Percentiles rank a stretch among this genome's conserved stretches.
Conservation (phyloP, 306 rosid species). For the Sophora flavescens region DNA sequence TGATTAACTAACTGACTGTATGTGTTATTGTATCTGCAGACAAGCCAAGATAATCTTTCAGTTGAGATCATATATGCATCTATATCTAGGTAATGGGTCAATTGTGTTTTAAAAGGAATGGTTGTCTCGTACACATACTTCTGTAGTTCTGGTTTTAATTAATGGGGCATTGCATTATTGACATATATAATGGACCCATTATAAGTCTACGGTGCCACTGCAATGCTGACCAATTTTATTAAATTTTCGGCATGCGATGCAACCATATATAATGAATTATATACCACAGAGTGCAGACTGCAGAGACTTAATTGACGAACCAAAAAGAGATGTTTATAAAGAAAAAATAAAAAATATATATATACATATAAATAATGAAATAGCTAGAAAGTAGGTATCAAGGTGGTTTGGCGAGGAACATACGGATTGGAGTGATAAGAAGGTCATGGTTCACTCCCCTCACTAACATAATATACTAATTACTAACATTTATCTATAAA, state of each 20-base stretch:
- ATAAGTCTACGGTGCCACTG: constrained; percentile 26
- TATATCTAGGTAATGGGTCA: constrained; percentile 28
- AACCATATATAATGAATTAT: constrained; percentile 40
- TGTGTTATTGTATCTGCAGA: neutral
- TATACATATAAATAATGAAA: neutral
- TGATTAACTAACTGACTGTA: neutral
- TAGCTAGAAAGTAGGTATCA: neutral
- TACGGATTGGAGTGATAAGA: no score
- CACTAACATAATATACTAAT: no score
- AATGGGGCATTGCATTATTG: constrained; percentile 46
- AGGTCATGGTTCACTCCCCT: no score
- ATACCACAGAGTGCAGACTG: constrained; percentile 37
- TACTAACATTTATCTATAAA: no score
- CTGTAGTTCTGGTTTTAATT: constrained; percentile 27
- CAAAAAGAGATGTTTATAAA: constrained; percentile 6
- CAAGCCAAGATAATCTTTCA: constrained; percentile 23
- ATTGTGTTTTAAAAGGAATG: constrained; percentile 18
- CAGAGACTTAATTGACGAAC: constrained; percentile 38
- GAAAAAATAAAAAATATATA: no score
- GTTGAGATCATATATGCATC: constrained; percentile 23
- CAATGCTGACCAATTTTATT: constrained; percentile 45
- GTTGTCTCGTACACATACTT: constrained; percentile 41
- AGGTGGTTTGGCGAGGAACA: no score
- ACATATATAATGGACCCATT: constrained; percentile 35
- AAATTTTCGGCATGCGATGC: constrained; percentile 32